These are phyloP conservation scores for Allantophomopsis cytisporea DNA, from an alignment of 2,329 filamentous ascomycete genomes.

Conservation along the genomic window DNA sequence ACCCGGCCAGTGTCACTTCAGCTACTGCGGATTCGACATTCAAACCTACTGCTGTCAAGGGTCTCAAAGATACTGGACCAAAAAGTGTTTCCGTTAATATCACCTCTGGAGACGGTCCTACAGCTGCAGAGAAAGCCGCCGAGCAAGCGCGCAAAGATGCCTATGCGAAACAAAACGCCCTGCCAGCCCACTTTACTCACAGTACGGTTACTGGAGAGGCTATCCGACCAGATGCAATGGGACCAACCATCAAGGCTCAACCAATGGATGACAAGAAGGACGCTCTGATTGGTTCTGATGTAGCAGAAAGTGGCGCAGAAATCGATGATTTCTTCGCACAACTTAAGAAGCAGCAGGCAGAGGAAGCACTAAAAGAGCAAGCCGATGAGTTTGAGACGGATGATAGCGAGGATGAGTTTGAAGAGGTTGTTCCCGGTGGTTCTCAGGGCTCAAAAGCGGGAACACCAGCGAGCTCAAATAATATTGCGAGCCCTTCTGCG, in stretches of 20 bases:
- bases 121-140: conserved; percentile 51
- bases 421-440: conserved; percentile 24
- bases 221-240: conserved; percentile 28
- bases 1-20: conserved; percentile 48
- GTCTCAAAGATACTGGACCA: conserved; percentile 50
- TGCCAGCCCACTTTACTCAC: conserved; percentile 59
- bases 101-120: conserved; percentile 49
- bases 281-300: conserved; percentile 20
- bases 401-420: conserved; percentile 32
- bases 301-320: conserved; percentile 38
- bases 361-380: conserved; percentile 30
- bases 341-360: conserved; percentile 46
- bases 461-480: conserved; percentile 14
- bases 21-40: conserved; percentile 37
- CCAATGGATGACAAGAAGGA: conserved; percentile 31
- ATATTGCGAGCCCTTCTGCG: too few relatives aligned
- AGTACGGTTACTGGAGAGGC: conserved; percentile 54
- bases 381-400: conserved; percentile 36
- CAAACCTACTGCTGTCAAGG: conserved; percentile 55
- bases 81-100: conserved; percentile 60
- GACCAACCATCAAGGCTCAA: conserved; percentile 13
- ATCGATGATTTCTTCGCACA: conserved; percentile 57
- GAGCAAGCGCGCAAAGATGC: conserved; percentile 53
- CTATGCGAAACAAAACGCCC: conserved; percentile 52
- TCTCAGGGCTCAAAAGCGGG: conserved; percentile 10